Evolutionary conservation across 106 monocot genomes (phyloP).

Genomic region (Gastrodia elata): DNA sequence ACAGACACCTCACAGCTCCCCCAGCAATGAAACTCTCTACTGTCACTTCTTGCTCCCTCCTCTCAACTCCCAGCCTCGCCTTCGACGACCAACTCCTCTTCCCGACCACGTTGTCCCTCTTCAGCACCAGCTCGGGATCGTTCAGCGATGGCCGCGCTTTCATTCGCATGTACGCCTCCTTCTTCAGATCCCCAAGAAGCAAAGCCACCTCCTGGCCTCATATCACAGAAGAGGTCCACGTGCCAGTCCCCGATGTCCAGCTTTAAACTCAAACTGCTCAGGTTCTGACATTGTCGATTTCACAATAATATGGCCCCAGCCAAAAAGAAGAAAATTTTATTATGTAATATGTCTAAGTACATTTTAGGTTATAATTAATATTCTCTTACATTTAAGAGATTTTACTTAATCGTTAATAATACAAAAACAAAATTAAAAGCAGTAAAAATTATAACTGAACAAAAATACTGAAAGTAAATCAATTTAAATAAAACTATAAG

Average conservation of each 20-base stretch:
- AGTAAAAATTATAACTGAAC: no score
- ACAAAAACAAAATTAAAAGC: no score
- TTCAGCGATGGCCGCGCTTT: conserved; percentile 58
- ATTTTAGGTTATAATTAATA: no score
- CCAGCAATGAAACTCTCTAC: conserved; percentile 47
- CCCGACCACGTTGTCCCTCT: conserved; percentile 62
- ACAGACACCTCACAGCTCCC: conserved; percentile 20
- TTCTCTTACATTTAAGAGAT: no score
- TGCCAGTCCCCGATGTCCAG: conserved; percentile 31
- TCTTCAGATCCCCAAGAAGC: conserved; percentile 69
- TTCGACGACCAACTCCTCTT: conserved; percentile 52
- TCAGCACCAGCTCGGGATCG: conserved; percentile 46
- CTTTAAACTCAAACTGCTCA: conserved; percentile 66
- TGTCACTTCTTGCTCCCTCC: conserved; percentile 65
- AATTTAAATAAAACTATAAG: no score
- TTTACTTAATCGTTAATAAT: no score
- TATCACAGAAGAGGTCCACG: conserved; percentile 75
- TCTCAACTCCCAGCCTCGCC: conserved; percentile 39
- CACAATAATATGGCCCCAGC: no score
- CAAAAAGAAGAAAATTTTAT: no score
- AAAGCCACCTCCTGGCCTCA: conserved; percentile 70
- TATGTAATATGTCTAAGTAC: no score
- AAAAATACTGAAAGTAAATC: no score
- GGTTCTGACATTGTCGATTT: no score
- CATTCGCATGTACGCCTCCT: conserved; percentile 77